phyloP scores from a whole-genome alignment of 768 basidiomycete genomes.

The Lanmaoa pseudosensibilis region DNA sequence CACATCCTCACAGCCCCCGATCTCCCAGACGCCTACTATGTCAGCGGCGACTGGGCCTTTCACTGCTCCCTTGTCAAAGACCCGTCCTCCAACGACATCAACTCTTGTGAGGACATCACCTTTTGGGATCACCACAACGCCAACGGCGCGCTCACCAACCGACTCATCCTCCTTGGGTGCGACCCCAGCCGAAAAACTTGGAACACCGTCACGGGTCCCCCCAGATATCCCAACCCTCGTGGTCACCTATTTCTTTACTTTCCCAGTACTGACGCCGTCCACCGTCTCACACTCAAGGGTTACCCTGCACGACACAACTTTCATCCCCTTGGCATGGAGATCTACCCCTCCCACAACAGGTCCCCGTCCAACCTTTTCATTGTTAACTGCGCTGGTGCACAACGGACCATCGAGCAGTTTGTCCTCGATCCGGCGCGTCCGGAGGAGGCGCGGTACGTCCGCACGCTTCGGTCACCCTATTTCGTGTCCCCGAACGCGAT shows the following conservation, averaged over 20 bases:
- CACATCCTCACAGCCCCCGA: constrained; percentile 41
- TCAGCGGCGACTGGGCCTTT: constrained; percentile 45
- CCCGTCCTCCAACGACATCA: constrained; percentile 32
- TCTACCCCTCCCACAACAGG: constrained; percentile 50
- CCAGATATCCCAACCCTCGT: constrained; percentile 54
- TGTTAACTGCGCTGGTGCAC: constrained; percentile 64
- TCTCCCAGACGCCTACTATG: constrained; percentile 52
- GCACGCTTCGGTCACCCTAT: constrained; percentile 57
- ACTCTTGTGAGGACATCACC: constrained; percentile 62
- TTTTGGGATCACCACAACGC: constrained; percentile 61
- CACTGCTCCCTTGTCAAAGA: constrained; percentile 47
- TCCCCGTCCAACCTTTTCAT: constrained; percentile 59
- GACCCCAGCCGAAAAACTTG: constrained; percentile 52
- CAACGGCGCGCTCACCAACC: constrained; percentile 39
- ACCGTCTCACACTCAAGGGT: constrained; percentile 44
- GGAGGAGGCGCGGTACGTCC: constrained; percentile 51
- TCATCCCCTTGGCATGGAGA: constrained; percentile 68
- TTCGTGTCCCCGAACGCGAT: constrained; percentile 69
- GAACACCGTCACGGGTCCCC: constrained; percentile 79
- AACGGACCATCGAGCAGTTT: constrained; percentile 71
- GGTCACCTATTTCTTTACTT: constrained; percentile 63
- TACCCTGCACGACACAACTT: constrained; percentile 64
- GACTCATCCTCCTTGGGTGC: constrained; percentile 44
- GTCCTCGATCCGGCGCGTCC: constrained; percentile 45
- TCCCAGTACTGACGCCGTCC: constrained; percentile 27